Base-by-base conservation (phyloP, 306 rosid species). In the Luffa aegyptiaca region DNA sequence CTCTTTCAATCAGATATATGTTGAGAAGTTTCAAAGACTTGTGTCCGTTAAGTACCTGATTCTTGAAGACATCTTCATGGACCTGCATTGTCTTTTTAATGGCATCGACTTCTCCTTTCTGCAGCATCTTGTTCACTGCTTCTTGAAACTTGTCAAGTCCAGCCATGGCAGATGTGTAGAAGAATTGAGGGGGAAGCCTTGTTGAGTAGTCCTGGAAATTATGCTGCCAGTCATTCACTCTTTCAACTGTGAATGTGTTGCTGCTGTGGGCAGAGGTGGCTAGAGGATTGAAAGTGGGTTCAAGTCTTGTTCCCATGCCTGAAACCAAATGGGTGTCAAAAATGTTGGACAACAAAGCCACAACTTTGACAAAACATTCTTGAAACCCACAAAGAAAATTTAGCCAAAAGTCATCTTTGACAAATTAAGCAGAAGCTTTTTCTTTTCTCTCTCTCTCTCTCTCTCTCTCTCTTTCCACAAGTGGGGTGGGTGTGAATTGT, bases 251-350 rank as follows among this genome's bases (percentile, higher is more conserved):
- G 61, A 89, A 83, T 75, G 79, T 31, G 39, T 17, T 87, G 84
- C 80, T 88, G 85, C 84, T 85, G 8, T 85, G 84, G 79, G 81
- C 74, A 70, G 89, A 82, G 76, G 84, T 78, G 81, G 87, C 86
- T 86, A 93, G 80, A 77, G 83, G 80, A 87, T 93, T 87, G 90
- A 87, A 78, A 78, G 89, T 81, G 84, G 81, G 84, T 77, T 95
- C 93, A 86, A 86, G 48, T 84, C 89, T 88, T 85, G 93, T 92
- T 85, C 90, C 99, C 99, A 93, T 95, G 77, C 92, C 98, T 92
- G 97, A 55, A 84, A 87, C 57, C 80, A 76, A 57, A 79, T 58
- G 53, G 75, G 49, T 74, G 52, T 77, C 58, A 71, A 49, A 71
- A 64, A 39, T 57, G 68, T 37, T 49, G 68, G 49, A 72, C 59